Base-by-base conservation (phyloP, 441 rosid genomes). In the Adansonia rubrostipa region DNA sequence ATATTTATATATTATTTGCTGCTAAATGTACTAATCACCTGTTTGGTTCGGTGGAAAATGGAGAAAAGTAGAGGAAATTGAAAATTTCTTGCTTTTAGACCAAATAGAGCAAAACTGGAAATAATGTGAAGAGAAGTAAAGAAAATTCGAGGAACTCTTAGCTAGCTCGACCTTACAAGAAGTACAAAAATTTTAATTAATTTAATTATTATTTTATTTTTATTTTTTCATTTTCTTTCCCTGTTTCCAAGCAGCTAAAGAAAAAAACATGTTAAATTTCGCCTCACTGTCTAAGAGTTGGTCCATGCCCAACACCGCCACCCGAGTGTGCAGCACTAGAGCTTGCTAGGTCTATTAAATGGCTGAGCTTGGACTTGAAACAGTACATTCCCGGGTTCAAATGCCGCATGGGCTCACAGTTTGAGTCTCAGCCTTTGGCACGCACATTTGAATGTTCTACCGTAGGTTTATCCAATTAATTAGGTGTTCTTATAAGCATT, bases 21-120 rank as follows among this genome's bases (percentile, higher is more conserved):
- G 71, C 51, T 44, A 9, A 66, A 65, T 65, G 51, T 42, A 42
- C 36, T 9, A 45, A 68, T 36, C 28, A 68, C 9, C 42, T 19
- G 40, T 69, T 69, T 48, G 42, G 57, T 48, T 69, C 20, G 4
- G 15, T 69, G 40, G 58, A 48, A 48, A 69, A 69, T 22, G 73
- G 19, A 47, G 73, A 53, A 48, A 69, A 24, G 11, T 48, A 22
- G 11, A 22, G 20, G 45, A 7, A 11, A 22, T 69, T 47, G 17
- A 68, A 68, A 11, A 0, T 44, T 24, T 71, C 44, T 50, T 14
- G 19, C 14, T 71, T 14, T 47, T 24, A 22, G 20, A 22, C 17
- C 17, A 2, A 47, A 10, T 50, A 28, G 45, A 51, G 28, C 9
- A 19, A 15, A 50, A n/a, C 1, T 8, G 61, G 24, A 71, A 51